Conservation (phyloP, 441 rosid genomes). For the Adansonia grandidieri region DNA sequence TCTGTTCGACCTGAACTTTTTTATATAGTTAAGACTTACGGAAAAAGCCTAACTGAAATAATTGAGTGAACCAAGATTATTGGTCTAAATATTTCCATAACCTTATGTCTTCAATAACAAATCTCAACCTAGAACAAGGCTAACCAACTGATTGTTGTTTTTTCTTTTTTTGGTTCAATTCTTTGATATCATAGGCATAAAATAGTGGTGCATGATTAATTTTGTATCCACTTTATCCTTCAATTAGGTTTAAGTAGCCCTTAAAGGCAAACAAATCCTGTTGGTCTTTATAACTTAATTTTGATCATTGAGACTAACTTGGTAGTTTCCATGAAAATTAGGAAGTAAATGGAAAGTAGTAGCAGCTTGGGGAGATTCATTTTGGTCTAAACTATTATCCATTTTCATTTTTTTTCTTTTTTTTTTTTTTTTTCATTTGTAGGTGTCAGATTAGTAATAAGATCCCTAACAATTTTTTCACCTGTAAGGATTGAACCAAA, state of each 20-base stretch:
- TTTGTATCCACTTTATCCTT: neutral
- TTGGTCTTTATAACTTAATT: neutral
- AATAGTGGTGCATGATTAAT: neutral
- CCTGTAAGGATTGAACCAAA: neutral
- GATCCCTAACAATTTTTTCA: too few species aligned
- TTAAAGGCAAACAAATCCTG: neutral
- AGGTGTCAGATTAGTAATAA: too few species aligned
- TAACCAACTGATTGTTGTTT: neutral
- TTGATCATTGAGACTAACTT: neutral
- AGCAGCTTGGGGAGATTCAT: neutral
- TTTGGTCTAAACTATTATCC: neutral
- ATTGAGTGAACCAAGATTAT: neutral
- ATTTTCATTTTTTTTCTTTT: too few species aligned
- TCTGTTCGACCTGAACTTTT: conserved; percentile 53
- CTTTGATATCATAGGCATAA: neutral
- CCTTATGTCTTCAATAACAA: neutral
- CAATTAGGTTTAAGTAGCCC: neutral
- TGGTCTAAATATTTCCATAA: neutral
- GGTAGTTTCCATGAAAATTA: neutral
- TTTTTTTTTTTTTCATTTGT: neutral
- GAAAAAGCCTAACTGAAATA: conserved; percentile 3
- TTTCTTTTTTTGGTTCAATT: neutral
- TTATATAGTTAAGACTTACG: neutral
- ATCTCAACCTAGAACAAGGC: neutral
- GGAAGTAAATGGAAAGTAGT: neutral